Conservation (phyloP, 2,329 filamentous ascomycete genomes). For the Purpureocillium lavendulum region DNA sequence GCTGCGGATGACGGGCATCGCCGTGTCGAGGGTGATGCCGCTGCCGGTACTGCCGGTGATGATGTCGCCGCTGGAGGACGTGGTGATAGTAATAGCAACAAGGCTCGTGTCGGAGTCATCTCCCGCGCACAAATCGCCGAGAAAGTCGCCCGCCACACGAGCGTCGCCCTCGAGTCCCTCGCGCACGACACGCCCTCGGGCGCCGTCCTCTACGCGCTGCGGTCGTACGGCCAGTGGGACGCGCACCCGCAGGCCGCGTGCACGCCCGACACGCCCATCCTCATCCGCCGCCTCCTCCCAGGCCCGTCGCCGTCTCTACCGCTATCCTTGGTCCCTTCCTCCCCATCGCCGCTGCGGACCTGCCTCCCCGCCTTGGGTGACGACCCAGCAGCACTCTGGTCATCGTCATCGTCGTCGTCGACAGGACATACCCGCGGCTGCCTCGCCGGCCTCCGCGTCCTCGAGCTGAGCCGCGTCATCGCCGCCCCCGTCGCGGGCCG, state of each 20-base stretch:
- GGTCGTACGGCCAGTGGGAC: conserved; percentile 44
- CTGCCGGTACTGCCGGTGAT: too few relatives aligned
- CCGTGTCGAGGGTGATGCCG: too few relatives aligned
- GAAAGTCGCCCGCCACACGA: conserved; percentile 32
- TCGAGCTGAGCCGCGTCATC: conserved; percentile 66
- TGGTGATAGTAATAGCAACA: too few relatives aligned
- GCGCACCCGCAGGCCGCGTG: conserved; percentile 33
- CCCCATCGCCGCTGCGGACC: too few relatives aligned
- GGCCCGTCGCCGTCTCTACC: too few relatives aligned
- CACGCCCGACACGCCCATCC: conserved; percentile 36
- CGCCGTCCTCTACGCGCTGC: conserved; percentile 37
- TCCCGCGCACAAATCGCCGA: conserved; percentile 2
- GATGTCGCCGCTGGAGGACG: too few relatives aligned
- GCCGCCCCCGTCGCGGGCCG: conserved; percentile 61
- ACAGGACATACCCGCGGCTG: conserved; percentile 11
- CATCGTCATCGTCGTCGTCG: too few relatives aligned
- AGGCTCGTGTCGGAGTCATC: too few relatives aligned
- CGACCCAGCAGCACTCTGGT: too few relatives aligned
- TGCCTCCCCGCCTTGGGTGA: too few relatives aligned
- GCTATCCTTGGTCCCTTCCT: too few relatives aligned
- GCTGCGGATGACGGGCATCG: too few relatives aligned
- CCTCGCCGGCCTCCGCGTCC: conserved; percentile 54
- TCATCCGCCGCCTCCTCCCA: conserved; percentile 16
- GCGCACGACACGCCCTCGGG: conserved; percentile 28
- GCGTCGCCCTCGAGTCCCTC: conserved; percentile 35